Evolutionary conservation across 176 grass and related monocot genomes (phyloP), one percentile per base, ranked within the genome.

Genomic region (Olyra latifolia): DNA sequence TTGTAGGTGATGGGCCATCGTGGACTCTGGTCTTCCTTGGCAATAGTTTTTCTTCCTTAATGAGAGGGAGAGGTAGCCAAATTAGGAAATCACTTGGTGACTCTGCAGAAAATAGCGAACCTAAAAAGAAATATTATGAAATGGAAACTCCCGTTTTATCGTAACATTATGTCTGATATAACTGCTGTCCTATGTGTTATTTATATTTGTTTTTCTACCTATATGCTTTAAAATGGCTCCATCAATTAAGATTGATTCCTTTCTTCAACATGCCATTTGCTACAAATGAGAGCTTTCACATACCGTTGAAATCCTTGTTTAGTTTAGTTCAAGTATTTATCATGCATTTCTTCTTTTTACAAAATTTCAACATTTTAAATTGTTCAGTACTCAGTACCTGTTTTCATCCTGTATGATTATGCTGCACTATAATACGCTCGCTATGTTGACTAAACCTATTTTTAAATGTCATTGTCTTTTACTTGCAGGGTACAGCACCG

Each of bases 401-500:
- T 69, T 47, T 77, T 49, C 28, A 42, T 25, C 73, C 17, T 65
- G 15, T 30, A 44, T 45, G 62, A 44, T 62, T 71, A 35, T 56
- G 23, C 5, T 67, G 62, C 48, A 3, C 20, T 28, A 8, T 42
- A 27, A 12, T 39, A 66, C 50, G 5, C 12, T 88, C 10, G 17
- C 10, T 49, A 62, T 62, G 38, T 46, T 57, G 39, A 82, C 53
- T 62, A 17, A 28, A 59, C 35, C 19, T 28, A 41, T 49, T 74
- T 25, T 19, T 50, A 19, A 32, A 83, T 70, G 0, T 29, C 32
- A 3, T 47, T 20, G 6, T 35, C 23, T 54, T 76, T 70, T 48
- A 32, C 56, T 50, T 81, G 76, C 83, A 99, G 97, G 93, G 97
- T 83, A 86, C 79, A 1, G 88, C 97, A 80, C 93, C 93, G 12